These are phyloP conservation scores for Exserohilum rostratum DNA, from an alignment of 2,329 filamentous ascomycete genomes.

Conservation along the genomic window DNA sequence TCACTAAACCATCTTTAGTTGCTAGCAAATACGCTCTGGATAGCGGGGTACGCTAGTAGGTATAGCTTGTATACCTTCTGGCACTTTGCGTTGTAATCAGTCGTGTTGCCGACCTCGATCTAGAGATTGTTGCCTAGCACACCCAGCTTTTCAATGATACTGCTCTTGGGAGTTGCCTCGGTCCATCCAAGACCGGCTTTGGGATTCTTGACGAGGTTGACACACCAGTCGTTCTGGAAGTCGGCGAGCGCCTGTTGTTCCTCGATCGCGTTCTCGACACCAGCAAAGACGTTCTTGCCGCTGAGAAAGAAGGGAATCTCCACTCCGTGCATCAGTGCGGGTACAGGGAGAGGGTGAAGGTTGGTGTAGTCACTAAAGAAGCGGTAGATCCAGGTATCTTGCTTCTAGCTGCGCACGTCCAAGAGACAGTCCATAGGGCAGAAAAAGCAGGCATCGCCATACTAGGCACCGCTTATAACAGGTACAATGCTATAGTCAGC, in stretches of 20 bases:
- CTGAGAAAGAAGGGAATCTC: constrained; percentile 56
- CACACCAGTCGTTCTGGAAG: constrained; percentile 52
- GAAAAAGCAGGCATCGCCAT: constrained; percentile 56
- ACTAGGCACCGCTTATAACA: constrained; percentile 51
- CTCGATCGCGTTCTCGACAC: constrained; percentile 44
- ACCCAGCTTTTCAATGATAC: constrained; percentile 45
- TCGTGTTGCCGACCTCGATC: constrained; percentile 34
- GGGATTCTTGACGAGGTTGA: constrained; percentile 55
- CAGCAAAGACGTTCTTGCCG: constrained; percentile 52
- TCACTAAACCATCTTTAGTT: too few relatives aligned
- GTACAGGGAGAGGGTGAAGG: constrained; percentile 30
- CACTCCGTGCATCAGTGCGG: constrained; percentile 48
- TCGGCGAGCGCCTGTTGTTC: constrained; percentile 52
- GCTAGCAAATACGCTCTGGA: constrained; percentile 19
- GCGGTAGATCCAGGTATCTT: constrained; percentile 54
- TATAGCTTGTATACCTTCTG: constrained; percentile 36
- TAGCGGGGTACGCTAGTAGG: constrained; percentile 28
- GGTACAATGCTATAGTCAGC: constrained; percentile 49
- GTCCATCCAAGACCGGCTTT: constrained; percentile 52
- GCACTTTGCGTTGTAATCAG: constrained; percentile 45
- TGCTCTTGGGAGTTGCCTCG: constrained; percentile 38
- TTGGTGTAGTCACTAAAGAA: constrained; percentile 53
- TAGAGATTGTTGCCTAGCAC: constrained; percentile 44
- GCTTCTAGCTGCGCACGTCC: constrained; percentile 47
- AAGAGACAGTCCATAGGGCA: constrained; percentile 47